phyloP scores from a whole-genome alignment of 331 rosid species.

The Malus hybrid region DNA sequence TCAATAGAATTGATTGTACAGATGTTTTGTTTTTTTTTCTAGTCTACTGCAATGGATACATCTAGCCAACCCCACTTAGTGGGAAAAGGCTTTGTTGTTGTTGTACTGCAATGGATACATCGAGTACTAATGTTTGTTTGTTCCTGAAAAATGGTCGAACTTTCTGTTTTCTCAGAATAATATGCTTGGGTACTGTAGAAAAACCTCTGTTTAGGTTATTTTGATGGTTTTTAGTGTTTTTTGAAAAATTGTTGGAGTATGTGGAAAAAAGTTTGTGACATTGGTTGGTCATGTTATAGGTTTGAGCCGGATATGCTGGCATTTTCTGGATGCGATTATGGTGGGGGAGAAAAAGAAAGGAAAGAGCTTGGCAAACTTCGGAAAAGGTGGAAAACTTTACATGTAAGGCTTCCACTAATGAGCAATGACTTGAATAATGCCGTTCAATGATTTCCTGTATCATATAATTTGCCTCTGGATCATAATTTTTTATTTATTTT shows the following conservation, averaged over 20 bases:
- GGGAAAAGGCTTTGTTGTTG: too few species aligned
- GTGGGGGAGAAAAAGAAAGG: slow-evolving; percentile 79
- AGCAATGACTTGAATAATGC: slow-evolving; percentile 2
- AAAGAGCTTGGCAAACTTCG: slow-evolving; percentile 63
- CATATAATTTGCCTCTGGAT: slow-evolving; percentile 1
- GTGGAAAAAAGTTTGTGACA: slow-evolving; percentile 4
- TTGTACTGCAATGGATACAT: not conserved
- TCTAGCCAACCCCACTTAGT: too few species aligned
- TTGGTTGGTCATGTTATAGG: slow-evolving; percentile 28
- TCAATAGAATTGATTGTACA: not conserved
- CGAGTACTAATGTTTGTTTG: not conserved
- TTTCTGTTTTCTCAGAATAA: not conserved
- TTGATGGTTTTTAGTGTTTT: not conserved
- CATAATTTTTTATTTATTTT: not conserved
- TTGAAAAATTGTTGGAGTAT: not conserved
- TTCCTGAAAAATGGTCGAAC: not conserved
- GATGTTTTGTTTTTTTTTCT: not conserved
- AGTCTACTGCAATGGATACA: not conserved
- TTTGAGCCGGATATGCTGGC: slow-evolving; percentile 98
- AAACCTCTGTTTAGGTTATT: not conserved
- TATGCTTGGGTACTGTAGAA: not conserved
- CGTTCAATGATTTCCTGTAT: not conserved
- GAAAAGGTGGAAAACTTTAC: slow-evolving; percentile 77
- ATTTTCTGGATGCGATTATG: slow-evolving; percentile 85
- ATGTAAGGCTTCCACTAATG: slow-evolving; percentile 37